Evolutionary conservation across 176 grass and related monocot genomes (phyloP).

Genomic region (Hyparrhenia diplandra): DNA sequence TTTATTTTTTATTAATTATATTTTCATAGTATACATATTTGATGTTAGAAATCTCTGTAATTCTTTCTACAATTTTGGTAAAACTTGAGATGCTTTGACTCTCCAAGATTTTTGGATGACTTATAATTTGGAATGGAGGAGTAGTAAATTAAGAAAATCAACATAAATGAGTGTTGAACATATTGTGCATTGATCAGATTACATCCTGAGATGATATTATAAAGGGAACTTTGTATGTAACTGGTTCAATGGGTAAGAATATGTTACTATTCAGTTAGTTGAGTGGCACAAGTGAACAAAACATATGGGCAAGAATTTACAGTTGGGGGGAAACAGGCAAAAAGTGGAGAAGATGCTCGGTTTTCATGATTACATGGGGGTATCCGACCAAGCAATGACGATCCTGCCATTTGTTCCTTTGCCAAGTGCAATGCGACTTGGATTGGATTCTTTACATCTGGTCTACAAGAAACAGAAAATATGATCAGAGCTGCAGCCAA

Average conservation of each 20-base stretch:
- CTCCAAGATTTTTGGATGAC: no score
- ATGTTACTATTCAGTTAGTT: neutral
- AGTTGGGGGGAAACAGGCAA: neutral
- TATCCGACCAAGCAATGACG: slow-evolving; percentile 86
- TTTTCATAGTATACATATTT: no score
- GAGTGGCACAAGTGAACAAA: neutral
- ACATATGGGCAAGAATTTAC: neutral
- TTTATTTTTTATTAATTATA: no score
- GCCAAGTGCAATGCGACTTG: slow-evolving; percentile 63
- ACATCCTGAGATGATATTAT: neutral
- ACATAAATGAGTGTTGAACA: neutral
- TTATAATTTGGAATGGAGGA: no score
- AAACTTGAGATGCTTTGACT: no score
- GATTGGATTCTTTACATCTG: slow-evolving; percentile 93
- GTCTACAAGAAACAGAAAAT: slow-evolving; percentile 64
- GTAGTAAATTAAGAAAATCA: no score
- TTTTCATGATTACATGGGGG: slow-evolving; percentile 79
- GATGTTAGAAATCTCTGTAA: no score
- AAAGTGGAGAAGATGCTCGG: neutral
- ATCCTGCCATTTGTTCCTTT: slow-evolving; percentile 71
- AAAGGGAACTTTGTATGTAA: slow-evolving; percentile 7
- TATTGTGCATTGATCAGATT: neutral
- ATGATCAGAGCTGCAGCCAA: slow-evolving; percentile 18
- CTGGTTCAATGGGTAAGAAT: neutral
- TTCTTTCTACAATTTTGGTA: no score